These are phyloP conservation scores for Candolleomyces efflorescens DNA, from an alignment of 768 basidiomycete genomes.

Conservation along the genomic window DNA sequence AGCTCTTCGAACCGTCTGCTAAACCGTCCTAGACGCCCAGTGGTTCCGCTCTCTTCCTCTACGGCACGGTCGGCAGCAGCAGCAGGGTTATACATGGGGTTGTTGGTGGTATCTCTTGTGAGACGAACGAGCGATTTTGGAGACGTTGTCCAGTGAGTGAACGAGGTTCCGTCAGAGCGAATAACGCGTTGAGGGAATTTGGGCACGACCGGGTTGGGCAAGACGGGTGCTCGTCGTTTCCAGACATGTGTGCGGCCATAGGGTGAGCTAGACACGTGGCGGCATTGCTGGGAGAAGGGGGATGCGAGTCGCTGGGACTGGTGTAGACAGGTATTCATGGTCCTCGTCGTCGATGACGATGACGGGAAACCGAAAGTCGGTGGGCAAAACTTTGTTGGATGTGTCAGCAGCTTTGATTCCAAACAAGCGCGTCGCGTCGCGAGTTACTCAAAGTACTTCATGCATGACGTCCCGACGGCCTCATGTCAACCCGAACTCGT, in stretches of 20 bases:
- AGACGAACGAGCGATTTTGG: conserved; percentile 73
- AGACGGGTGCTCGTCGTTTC: conserved; percentile 58
- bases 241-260: conserved; percentile 84
- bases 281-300: conserved; percentile 2
- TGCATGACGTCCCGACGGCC: neutral
- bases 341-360: neutral
- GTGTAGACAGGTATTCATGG: neutral
- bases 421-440: conserved; percentile 1
- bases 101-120: conserved; percentile 85
- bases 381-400: neutral
- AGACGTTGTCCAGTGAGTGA: conserved; percentile 85
- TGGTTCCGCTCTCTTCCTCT: conserved; percentile 67
- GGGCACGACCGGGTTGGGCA: conserved; percentile 83
- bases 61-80: conserved; percentile 45
- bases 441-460: too few species aligned
- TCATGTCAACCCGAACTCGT: too few species aligned
- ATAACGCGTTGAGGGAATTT: conserved; percentile 84
- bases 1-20: conserved; percentile 3
- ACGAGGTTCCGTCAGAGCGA: conserved; percentile 85
- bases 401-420: neutral
- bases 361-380: neutral
- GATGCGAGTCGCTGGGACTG: neutral
- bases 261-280: conserved; percentile 61
- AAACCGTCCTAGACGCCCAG: conserved; percentile 52
- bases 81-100: conserved; percentile 80